Percentiles rank a stretch among this genome's conserved stretches.
These are phyloP conservation scores for Achaetomiella virescens DNA, from an alignment of 495 filamentous ascomycete species.

Conservation along the genomic window DNA sequence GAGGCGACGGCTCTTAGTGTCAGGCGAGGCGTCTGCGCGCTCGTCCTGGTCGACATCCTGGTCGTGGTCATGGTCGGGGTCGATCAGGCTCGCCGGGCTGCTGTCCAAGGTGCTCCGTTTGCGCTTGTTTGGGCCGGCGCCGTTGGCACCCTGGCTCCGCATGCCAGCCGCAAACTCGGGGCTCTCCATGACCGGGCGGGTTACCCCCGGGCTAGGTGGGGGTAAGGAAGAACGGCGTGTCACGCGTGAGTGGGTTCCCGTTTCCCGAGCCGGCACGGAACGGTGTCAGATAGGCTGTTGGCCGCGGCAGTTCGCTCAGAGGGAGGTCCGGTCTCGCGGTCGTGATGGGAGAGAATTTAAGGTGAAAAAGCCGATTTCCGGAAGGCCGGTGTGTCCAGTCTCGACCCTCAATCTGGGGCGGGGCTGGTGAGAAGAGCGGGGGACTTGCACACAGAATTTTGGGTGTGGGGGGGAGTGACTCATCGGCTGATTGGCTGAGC, in stretches of 20 bases:
- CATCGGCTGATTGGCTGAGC: background rate
- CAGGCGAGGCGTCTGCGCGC: conserved; percentile 42
- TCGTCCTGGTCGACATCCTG: conserved; percentile 60
- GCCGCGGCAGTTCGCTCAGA: conserved; percentile 22
- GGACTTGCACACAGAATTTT: conserved; percentile 1
- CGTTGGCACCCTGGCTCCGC: conserved; percentile 36
- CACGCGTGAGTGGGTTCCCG: conserved; percentile 15
- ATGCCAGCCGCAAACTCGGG: conserved; percentile 33
- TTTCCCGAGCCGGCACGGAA: conserved; percentile 24
- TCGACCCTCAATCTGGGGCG: background rate
- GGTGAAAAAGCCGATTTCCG: conserved; percentile 30
- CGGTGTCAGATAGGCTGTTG: conserved; percentile 22
- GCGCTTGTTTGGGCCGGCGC: conserved; percentile 37
- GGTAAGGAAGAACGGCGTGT: conserved; percentile 8
- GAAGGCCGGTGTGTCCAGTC: conserved; percentile 17
- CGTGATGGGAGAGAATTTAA: conserved; percentile 24
- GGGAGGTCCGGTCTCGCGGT: conserved; percentile 34
- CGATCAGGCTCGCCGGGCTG: conserved; percentile 60
- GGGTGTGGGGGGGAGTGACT: background rate
- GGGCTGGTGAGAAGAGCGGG: conserved; percentile 9
- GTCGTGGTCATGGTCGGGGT: conserved; percentile 54
- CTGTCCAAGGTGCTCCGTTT: conserved; percentile 51
- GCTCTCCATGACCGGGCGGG: conserved; percentile 25
- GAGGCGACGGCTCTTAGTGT: conserved; percentile 28
- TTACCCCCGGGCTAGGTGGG: conserved; percentile 7